Percentiles rank a stretch among this genome's conserved stretches.
Conservation (phyloP, 2,329 filamentous ascomycete species). For the Fragosphaeria purpurea region DNA sequence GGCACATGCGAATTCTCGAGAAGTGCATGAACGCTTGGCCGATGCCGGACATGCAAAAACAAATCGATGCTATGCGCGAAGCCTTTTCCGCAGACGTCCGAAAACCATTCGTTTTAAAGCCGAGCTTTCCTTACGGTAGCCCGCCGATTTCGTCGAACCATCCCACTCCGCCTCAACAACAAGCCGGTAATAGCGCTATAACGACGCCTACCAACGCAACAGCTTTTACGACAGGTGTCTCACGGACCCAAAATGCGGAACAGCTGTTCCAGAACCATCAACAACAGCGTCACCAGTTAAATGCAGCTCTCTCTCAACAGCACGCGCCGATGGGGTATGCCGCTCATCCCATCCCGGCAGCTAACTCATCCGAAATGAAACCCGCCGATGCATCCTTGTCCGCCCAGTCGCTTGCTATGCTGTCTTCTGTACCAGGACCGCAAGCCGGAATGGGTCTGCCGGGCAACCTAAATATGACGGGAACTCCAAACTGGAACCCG, state of each 20-base stretch:
- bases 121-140: slow-evolving; percentile 78
- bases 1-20: slow-evolving; percentile 90
- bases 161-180: slow-evolving; percentile 9
- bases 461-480: slow-evolving; percentile 46
- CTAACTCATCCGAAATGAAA: slow-evolving; percentile 69
- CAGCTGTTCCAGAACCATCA: slow-evolving; percentile 33
- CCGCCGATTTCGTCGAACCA: slow-evolving; percentile 42
- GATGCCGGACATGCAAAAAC: slow-evolving; percentile 80
- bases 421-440: slow-evolving; percentile 47
- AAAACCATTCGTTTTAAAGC: slow-evolving; percentile 82
- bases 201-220: slow-evolving; percentile 28
- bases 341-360: slow-evolving; percentile 64
- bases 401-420: slow-evolving; percentile 62
- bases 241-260: slow-evolving; percentile 40
- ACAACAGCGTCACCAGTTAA: slow-evolving; percentile 32
- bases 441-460: slow-evolving; percentile 37
- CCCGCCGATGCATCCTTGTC: slow-evolving; percentile 55
- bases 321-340: slow-evolving; percentile 27
- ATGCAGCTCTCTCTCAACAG: slow-evolving; percentile 38
- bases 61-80: slow-evolving; percentile 79
- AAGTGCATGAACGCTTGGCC: slow-evolving; percentile 74
- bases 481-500: slow-evolving; percentile 69
- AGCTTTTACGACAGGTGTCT: slow-evolving; percentile 38
- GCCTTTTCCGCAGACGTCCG: slow-evolving; percentile 81
- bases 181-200: neutral